phyloP scores from a whole-genome alignment of 2,329 filamentous ascomycete species.

The Cercospora sp. region DNA sequence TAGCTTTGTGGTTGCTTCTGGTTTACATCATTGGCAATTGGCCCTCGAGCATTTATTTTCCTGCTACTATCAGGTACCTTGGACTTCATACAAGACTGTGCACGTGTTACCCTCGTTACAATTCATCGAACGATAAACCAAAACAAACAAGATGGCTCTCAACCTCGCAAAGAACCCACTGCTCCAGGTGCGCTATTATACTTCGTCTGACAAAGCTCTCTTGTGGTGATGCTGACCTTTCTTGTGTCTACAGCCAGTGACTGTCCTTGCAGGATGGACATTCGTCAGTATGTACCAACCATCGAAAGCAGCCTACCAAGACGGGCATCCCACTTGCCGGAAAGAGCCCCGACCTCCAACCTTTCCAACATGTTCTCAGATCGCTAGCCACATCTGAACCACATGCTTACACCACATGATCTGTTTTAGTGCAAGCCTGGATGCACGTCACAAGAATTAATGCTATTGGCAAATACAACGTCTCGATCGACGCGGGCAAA shows the following conservation, averaged over 20 bases:
- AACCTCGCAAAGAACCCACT: constrained; percentile 2
- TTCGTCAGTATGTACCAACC: constrained; percentile 1
- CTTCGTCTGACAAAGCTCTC: not conserved
- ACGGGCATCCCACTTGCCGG: not conserved
- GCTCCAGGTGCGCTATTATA: not conserved
- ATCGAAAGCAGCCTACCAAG: not conserved
- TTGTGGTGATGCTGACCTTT: not conserved
- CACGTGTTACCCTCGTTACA: not conserved
- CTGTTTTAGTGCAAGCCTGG: constrained; percentile 1
- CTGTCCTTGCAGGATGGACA: constrained; percentile 5
- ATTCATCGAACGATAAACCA: not conserved
- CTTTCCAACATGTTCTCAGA: not conserved
- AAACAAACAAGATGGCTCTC: not conserved
- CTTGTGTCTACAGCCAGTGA: not conserved
- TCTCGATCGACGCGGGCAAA: constrained; percentile 10
- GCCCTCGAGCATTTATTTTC: not conserved
- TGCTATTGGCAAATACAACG: constrained; percentile 12
- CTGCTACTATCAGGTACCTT: not conserved
- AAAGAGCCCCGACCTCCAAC: not conserved
- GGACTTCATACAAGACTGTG: not conserved
- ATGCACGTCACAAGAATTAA: constrained; percentile 10
- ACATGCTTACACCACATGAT: not conserved
- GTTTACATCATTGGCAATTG: not conserved
- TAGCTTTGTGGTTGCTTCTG: constrained; percentile 1
- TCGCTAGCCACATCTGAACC: not conserved